Base-by-base conservation (phyloP, 345 rosid genomes). In the Eucalyptus cladocalyx region DNA sequence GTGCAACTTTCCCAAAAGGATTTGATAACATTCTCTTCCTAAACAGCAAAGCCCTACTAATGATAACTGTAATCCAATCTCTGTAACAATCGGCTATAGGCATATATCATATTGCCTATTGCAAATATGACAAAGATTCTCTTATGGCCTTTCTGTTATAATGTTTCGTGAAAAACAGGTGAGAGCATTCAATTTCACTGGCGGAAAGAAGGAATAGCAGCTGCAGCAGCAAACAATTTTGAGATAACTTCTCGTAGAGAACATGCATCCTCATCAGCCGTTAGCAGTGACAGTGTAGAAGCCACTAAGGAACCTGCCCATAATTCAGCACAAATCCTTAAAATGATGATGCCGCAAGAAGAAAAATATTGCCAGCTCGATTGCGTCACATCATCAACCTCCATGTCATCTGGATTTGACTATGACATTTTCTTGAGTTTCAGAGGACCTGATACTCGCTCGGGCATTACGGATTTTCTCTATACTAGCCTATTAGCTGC, bases 11-110 rank as follows among this genome's bases (percentile, higher is more conserved):
- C 8, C 34, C 34, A 30, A 62, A 13, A 13, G 17, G 18, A 30
- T 30, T 30, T 62, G 69, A 62, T 3, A 2, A 13, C 69, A 62
- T 62, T 62, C 69, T 62, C 69, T 62, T 30, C 34, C 69, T 28
- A 14, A 62, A 62, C 34, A 62, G 8, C 34, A 62, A 62, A 62
- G 69, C 4, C 18, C 34, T 13, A 6, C 69, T 62, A 28, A 62
- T 12, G 34, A 30, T 30, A 62, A 18, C 34, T 4, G 5, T 62
- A 62, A 30, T 62, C 69, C 7, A 13, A 62, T 62, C 2, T 5
- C 2, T 5, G n/a, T 58, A 26, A 26, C 6, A 58, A 58, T 26
- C 0, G 4, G n/a, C 11, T 2, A 28, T n/a, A n/a, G n/a, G n/a
- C n/a, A n/a, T n/a, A n/a, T 28, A 12, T 28, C 18, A 30, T 62